Conservation (phyloP, 2,329 filamentous ascomycete species). For the Graphiopsis chlorocephala region DNA sequence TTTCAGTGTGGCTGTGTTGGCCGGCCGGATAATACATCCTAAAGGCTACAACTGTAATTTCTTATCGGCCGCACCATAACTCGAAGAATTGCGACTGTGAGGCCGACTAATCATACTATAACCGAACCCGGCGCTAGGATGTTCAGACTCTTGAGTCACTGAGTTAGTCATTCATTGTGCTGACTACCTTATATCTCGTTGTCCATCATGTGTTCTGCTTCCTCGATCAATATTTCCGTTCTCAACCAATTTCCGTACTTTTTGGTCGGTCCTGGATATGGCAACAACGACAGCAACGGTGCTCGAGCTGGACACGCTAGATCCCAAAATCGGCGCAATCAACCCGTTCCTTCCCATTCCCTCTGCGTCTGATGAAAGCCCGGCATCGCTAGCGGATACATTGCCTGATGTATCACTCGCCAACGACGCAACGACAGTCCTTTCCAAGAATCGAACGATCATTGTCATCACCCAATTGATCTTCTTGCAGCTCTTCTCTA, state of each 20-base stretch:
- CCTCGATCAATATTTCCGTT: neutral
- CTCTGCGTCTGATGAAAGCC: neutral
- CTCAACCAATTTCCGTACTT: neutral
- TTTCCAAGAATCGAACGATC: constrained; percentile 19
- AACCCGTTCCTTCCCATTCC: neutral
- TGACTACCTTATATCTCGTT: neutral
- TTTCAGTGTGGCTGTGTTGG: neutral
- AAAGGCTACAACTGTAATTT: neutral
- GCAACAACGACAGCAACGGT: neutral
- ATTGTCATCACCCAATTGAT: constrained; percentile 23
- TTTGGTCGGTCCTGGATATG: neutral
- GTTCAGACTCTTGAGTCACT: neutral
- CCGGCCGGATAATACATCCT: neutral
- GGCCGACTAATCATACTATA: neutral
- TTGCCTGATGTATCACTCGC: neutral
- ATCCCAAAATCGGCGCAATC: neutral
- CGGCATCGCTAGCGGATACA: neutral
- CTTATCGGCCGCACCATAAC: neutral
- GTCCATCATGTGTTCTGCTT: neutral
- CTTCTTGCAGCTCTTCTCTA: constrained; percentile 23
- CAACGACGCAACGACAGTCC: neutral
- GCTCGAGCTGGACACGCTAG: neutral
- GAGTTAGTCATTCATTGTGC: neutral
- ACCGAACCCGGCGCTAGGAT: neutral
- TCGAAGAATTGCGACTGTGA: neutral